A percentile compares a stretch with the other conserved stretches of the same genome.
Evolutionary conservation across 1,139 yeast species (phyloP).

Genomic region (Scheffersomyces insectosa): DNA sequence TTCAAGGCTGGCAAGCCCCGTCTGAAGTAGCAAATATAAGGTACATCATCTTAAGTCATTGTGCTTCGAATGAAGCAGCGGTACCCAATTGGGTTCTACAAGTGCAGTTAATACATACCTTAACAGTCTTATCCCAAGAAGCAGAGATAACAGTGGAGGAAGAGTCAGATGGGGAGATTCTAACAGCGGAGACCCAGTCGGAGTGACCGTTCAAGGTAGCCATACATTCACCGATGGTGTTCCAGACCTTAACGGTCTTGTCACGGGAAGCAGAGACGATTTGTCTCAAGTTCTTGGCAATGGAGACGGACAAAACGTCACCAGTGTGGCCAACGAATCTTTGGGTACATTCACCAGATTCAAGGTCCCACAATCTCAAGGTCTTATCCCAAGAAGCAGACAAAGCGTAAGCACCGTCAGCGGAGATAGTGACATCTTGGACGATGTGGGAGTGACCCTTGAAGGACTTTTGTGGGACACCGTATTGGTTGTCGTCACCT

Average conservation of each 20-base stretch:
- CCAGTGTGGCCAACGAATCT: conserved; percentile 98
- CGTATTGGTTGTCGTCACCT: conserved; percentile 92
- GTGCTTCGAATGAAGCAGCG: conserved; percentile 5
- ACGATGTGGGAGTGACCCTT: conserved; percentile 99
- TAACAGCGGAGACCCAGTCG: conserved; percentile 99
- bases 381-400: conserved; percentile 99
- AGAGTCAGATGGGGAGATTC: conserved; percentile 84
- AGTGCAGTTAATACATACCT: conserved; percentile 68
- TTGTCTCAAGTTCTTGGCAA: conserved; percentile 96
- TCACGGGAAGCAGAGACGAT: conserved; percentile 99
- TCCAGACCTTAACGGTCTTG: conserved; percentile 99
- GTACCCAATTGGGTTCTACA: conserved; percentile 3
- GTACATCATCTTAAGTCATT: conserved; percentile 55
- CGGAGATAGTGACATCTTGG: conserved; percentile 96
- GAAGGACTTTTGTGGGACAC: conserved; percentile 97
- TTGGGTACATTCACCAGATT: conserved; percentile 90
- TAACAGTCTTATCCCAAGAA: conserved; percentile 98
- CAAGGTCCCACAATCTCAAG: conserved; percentile 97
- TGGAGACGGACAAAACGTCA: conserved; percentile 96
- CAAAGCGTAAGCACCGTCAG: conserved; percentile 97
- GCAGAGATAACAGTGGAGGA: conserved; percentile 89
- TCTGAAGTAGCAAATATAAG: conserved; percentile 99
- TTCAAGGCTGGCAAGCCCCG: conserved; percentile 66
- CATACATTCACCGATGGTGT: conserved; percentile 98
- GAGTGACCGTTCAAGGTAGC: conserved; percentile 92